Percentiles rank a stretch among this genome's conserved stretches.
phyloP scores from a whole-genome alignment of 306 rosid genomes.

The Prunus campanulata region DNA sequence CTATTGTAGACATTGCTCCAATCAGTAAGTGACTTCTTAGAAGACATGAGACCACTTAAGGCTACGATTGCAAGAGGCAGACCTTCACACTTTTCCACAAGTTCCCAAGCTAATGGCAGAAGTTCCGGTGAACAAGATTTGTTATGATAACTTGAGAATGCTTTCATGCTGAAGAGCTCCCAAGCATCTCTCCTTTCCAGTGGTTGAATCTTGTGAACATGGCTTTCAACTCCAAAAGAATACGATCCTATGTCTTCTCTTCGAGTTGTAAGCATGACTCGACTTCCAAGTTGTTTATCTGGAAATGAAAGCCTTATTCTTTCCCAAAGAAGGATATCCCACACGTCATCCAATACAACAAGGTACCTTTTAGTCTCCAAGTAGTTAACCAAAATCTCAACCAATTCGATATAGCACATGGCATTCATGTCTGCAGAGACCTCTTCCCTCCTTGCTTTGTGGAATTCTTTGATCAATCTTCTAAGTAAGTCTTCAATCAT shows the following conservation, averaged over 20 bases:
- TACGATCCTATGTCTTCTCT: conserved; percentile 8
- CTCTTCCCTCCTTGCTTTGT: neutral
- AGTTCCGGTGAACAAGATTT: conserved; percentile 1
- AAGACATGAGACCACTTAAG: conserved; percentile 21
- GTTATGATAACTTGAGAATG: conserved; percentile 2
- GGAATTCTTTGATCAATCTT: conserved; percentile 20
- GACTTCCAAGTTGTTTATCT: conserved; percentile 7
- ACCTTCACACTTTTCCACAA: conserved; percentile 14
- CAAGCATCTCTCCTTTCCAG: conserved; percentile 3
- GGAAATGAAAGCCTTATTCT: conserved; percentile 6
- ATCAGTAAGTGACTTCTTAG: conserved; percentile 9
- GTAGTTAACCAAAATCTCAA: neutral
- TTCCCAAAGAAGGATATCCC: conserved; percentile 4
- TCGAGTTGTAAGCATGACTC: conserved; percentile 23
- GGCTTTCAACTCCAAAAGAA: conserved; percentile 10
- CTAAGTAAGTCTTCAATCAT: conserved; percentile 19
- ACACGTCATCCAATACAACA: neutral
- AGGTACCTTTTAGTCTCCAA: conserved; percentile 16
- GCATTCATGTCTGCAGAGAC: too few species aligned
- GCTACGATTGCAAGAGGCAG: conserved; percentile 21
- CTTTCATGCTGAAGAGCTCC: conserved; percentile 22
- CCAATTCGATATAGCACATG: too few species aligned
- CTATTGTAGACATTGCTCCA: conserved; percentile 18
- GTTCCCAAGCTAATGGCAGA: neutral
- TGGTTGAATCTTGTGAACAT: neutral